phyloP scores from a whole-genome alignment of 75 land plant genomes.

The Pinus taeda region DNA sequence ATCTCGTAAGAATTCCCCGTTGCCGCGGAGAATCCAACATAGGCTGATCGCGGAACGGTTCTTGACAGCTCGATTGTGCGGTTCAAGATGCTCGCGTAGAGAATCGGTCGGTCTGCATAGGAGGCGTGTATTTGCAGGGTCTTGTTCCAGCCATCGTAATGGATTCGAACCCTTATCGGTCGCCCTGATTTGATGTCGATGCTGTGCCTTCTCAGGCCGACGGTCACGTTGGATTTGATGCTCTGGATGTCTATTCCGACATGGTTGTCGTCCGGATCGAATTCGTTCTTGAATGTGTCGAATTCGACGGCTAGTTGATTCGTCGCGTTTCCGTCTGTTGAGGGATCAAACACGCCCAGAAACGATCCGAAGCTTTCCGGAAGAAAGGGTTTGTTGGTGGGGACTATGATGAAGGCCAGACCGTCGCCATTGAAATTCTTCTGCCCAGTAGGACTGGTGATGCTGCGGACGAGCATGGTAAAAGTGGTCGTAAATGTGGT shows the following conservation, averaged over 20 bases:
- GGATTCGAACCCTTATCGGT: slow-evolving; percentile 3
- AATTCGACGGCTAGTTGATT: slow-evolving; percentile 31
- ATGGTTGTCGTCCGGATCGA: slow-evolving; percentile 35
- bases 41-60: slow-evolving; percentile 25
- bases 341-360: slow-evolving; percentile 20
- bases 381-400: neutral
- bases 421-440: slow-evolving; percentile 16
- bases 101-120: slow-evolving; percentile 14
- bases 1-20: slow-evolving; percentile 21
- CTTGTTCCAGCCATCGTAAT: slow-evolving; percentile 18
- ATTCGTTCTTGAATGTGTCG: slow-evolving; percentile 29
- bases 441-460: slow-evolving; percentile 2
- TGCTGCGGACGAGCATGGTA: slow-evolving; percentile 15
- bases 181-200: slow-evolving; percentile 21
- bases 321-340: neutral
- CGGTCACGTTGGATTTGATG: neutral
- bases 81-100: neutral
- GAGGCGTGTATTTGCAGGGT: slow-evolving; percentile 16
- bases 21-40: slow-evolving; percentile 56
- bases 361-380: neutral
- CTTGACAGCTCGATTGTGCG: slow-evolving; percentile 24
- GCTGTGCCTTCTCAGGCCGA: slow-evolving; percentile 16
- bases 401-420: slow-evolving; percentile 39
- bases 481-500: slow-evolving; percentile 29
- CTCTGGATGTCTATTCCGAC: slow-evolving; percentile 48